phyloP scores from a whole-genome alignment of 352 stramenopile genomes.

The Phytophthora pisi region DNA sequence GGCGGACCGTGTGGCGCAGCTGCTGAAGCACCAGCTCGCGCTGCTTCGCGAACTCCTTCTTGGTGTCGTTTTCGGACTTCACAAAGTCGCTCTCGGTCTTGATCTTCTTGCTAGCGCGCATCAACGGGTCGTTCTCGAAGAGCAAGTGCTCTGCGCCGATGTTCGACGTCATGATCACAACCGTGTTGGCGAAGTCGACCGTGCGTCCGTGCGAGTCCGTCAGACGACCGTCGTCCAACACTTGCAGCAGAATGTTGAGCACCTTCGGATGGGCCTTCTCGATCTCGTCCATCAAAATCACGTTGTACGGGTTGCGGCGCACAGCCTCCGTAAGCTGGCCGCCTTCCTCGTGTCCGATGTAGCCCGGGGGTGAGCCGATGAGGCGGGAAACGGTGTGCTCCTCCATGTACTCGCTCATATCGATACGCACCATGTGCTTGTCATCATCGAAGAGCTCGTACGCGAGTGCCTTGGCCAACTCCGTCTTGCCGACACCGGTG shows the following conservation, averaged over 20 bases:
- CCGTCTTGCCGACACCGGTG: constrained; percentile 96
- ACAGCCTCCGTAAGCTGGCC: constrained; percentile 97
- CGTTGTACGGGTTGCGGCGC: constrained; percentile 95
- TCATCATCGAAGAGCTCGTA: constrained; percentile 96
- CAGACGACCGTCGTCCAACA: constrained; percentile 97
- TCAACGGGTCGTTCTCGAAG: constrained; percentile 59
- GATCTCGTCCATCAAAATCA: constrained; percentile 98
- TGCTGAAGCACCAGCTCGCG: constrained; percentile 87
- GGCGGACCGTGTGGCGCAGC: constrained; percentile 89
- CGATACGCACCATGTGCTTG: constrained; percentile 95
- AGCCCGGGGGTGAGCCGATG: constrained; percentile 95
- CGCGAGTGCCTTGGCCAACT: constrained; percentile 95
- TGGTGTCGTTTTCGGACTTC: constrained; percentile 30
- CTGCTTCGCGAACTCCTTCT: constrained; percentile 52
- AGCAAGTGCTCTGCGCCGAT: constrained; percentile 94
- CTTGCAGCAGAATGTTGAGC: constrained; percentile 96
- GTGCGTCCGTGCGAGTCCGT: constrained; percentile 96
- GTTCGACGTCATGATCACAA: constrained; percentile 98
- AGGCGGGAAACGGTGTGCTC: constrained; percentile 93
- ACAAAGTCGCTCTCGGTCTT: constrained; percentile 43
- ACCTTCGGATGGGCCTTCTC: constrained; percentile 98
- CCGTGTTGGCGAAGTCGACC: constrained; percentile 97
- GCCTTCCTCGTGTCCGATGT: constrained; percentile 94
- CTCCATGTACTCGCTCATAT: constrained; percentile 99
- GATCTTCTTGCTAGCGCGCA: constrained; percentile 67